Conservation (phyloP, 768 basidiomycete genomes). For the Mycena chlorophos region DNA sequence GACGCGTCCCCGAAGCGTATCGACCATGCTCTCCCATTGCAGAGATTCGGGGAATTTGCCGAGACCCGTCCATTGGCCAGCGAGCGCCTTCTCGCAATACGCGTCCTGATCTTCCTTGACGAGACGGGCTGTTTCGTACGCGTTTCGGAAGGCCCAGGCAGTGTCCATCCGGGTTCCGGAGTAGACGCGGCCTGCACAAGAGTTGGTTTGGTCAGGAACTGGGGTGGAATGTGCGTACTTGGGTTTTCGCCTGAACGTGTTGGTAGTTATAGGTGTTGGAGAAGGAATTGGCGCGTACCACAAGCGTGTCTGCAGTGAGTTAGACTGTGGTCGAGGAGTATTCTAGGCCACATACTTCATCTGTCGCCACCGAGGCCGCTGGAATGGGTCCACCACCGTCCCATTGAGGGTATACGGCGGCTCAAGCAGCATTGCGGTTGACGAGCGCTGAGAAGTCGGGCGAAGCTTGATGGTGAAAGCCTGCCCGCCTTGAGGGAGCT, state of each 20-base stretch:
- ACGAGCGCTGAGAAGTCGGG: slow-evolving; percentile 61
- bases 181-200: slow-evolving; percentile 49
- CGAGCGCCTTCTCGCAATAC: slow-evolving; percentile 54
- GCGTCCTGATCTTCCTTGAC: slow-evolving; percentile 65
- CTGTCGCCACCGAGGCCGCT: slow-evolving; percentile 61
- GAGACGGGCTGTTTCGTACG: slow-evolving; percentile 63
- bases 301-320: slow-evolving; percentile 45
- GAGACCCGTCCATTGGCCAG: slow-evolving; percentile 49
- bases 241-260: slow-evolving; percentile 53
- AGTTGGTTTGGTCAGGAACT: slow-evolving; percentile 16
- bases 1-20: slow-evolving; percentile 74
- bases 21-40: slow-evolving; percentile 74
- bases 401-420: slow-evolving; percentile 61
- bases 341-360: slow-evolving; percentile 55
- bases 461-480: slow-evolving; percentile 77
- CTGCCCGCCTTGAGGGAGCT: slow-evolving; percentile 53
- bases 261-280: background rate
- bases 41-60: slow-evolving; percentile 65
- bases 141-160: slow-evolving; percentile 62
- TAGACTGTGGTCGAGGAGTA: background rate
- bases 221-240: slow-evolving; percentile 34
- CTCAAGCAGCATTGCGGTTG: slow-evolving; percentile 68
- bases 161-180: slow-evolving; percentile 61
- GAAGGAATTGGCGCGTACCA: slow-evolving; percentile 34
- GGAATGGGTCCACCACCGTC: slow-evolving; percentile 37